A percentile compares a stretch with the other conserved stretches of the same genome.
Conservation (phyloP, 192 early-diverging fungal species). For the Geranomyces variabilis region DNA sequence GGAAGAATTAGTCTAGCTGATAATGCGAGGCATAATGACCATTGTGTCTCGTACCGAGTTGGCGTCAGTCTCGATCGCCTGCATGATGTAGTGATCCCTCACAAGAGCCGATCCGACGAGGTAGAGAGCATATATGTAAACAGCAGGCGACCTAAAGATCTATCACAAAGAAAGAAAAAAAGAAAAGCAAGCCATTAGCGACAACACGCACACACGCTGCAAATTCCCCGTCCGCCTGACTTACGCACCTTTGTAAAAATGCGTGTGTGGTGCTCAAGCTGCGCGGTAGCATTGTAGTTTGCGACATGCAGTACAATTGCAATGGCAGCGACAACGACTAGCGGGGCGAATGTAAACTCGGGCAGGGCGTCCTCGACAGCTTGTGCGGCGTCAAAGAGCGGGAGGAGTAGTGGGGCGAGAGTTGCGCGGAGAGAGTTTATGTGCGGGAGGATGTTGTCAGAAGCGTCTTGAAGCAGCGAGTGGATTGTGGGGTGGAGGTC, state of each 20-base stretch:
- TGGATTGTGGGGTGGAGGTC: not conserved
- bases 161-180: slow-evolving; percentile 14
- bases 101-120: slow-evolving; percentile 55
- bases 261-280: slow-evolving; percentile 42
- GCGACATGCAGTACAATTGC: slow-evolving; percentile 48
- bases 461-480: not conserved
- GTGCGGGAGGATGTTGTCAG: not conserved
- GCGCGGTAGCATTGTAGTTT: slow-evolving; percentile 49
- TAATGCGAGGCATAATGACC: slow-evolving; percentile 6
- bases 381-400: slow-evolving; percentile 11
- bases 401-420: slow-evolving; percentile 14
- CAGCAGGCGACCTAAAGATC: slow-evolving; percentile 52
- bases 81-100: slow-evolving; percentile 59
- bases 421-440: not conserved
- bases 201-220: not conserved
- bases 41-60: slow-evolving; percentile 42
- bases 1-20: not conserved
- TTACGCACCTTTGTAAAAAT: slow-evolving; percentile 37
- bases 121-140: slow-evolving; percentile 62
- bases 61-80: slow-evolving; percentile 51
- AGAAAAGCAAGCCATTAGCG: not conserved
- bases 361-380: slow-evolving; percentile 22
- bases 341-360: slow-evolving; percentile 18
- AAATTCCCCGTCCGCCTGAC: not conserved
- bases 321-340: slow-evolving; percentile 27